These are phyloP conservation scores for Pseudophaeomoniella oleicola DNA, from an alignment of 2,329 filamentous ascomycete species.

Conservation along the genomic window DNA sequence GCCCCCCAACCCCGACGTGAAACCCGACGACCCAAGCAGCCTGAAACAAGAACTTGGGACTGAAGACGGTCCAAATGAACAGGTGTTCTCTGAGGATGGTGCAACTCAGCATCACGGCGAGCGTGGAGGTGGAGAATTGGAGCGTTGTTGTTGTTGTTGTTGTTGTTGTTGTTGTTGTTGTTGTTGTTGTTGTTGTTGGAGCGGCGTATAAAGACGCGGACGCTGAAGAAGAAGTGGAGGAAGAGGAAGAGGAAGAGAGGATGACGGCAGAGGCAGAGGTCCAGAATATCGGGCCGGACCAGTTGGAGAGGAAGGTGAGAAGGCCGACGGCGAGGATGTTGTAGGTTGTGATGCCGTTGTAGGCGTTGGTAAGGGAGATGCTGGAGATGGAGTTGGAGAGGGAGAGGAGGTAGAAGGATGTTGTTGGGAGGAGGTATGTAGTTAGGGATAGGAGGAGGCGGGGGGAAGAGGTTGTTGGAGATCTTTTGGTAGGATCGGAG, in stretches of 20 bases:
- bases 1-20: constrained; percentile 61
- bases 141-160: constrained; percentile 34
- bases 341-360: constrained; percentile 79
- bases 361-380: constrained; percentile 86
- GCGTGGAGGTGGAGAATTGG: constrained; percentile 50
- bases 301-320: constrained; percentile 79
- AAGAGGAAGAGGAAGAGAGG: not conserved
- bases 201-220: not conserved
- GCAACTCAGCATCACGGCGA: constrained; percentile 79
- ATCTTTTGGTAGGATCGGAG: constrained; percentile 1
- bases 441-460: constrained; percentile 47
- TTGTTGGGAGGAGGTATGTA: constrained; percentile 62
- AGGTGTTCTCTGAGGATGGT: constrained; percentile 71
- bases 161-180: not conserved
- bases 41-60: constrained; percentile 86
- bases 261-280: constrained; percentile 50
- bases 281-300: constrained; percentile 87
- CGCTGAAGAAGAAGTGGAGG: not conserved
- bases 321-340: constrained; percentile 67
- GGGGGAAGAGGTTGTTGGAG: constrained; percentile 4
- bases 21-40: constrained; percentile 77
- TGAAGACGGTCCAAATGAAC: constrained; percentile 98
- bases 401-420: constrained; percentile 78
- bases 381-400: constrained; percentile 91
- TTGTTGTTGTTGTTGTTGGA: not conserved